A percentile compares a stretch with the other conserved stretches of the same genome.
These are phyloP conservation scores for Dissophora globulifera DNA, from an alignment of 192 early-diverging fungal species.

Conservation along the genomic window DNA sequence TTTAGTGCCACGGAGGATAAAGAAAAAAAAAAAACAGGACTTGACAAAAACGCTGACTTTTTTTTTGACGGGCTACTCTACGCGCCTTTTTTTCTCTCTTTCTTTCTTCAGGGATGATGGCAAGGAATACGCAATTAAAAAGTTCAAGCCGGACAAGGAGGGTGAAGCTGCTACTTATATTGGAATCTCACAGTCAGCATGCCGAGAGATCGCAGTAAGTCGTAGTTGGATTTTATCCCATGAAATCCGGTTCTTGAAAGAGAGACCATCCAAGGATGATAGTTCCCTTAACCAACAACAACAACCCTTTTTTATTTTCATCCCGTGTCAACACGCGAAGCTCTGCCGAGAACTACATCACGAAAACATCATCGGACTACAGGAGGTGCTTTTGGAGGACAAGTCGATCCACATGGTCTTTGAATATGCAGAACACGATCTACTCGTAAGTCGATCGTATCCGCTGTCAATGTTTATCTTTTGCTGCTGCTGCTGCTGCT, in stretches of 20 bases:
- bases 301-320: not conserved
- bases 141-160: slow-evolving; percentile 97
- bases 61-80: too few relatives aligned
- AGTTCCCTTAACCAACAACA: not conserved
- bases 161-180: slow-evolving; percentile 77
- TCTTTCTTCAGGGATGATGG: slow-evolving; percentile 35
- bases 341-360: slow-evolving; percentile 91
- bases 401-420: slow-evolving; percentile 96
- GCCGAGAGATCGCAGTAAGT: slow-evolving; percentile 87
- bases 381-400: slow-evolving; percentile 93
- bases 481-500: too few relatives aligned
- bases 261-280: too few relatives aligned
- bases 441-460: slow-evolving; percentile 65
- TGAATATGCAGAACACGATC: slow-evolving; percentile 97
- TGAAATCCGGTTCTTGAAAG: too few relatives aligned
- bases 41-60: too few relatives aligned
- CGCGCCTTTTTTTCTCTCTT: not conserved
- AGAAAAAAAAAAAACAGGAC: too few relatives aligned
- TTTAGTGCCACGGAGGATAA: too few relatives aligned
- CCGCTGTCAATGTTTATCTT: too few relatives aligned
- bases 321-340: too few relatives aligned
- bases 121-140: slow-evolving; percentile 92
- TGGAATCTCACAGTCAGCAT: slow-evolving; percentile 94
- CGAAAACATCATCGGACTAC: slow-evolving; percentile 86
- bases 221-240: too few relatives aligned